Percentiles rank a stretch among this genome's conserved stretches.
Evolutionary conservation across 1,139 yeast genomes (phyloP).

Genomic region (Lizanozyma gosingica): DNA sequence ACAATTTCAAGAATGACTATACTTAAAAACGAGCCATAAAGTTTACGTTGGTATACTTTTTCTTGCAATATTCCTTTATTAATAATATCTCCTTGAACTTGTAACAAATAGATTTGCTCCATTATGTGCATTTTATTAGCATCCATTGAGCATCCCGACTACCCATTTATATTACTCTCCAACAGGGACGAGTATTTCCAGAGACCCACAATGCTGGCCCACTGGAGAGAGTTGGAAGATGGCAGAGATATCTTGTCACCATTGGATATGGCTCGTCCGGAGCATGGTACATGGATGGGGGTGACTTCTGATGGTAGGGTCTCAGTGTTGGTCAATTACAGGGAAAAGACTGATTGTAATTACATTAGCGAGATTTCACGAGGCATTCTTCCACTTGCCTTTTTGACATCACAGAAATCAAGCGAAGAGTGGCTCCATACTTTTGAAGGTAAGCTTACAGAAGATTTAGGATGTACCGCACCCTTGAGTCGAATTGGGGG

Average conservation of each 20-base stretch:
- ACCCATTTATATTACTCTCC: constrained; percentile 62
- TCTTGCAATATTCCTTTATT: too few species aligned
- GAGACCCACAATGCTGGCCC: constrained; percentile 62
- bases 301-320: constrained; percentile 52
- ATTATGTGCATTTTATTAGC: constrained; percentile 60
- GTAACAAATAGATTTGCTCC: too few species aligned
- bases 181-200: constrained; percentile 80
- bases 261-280: constrained; percentile 60
- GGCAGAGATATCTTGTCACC: constrained; percentile 50
- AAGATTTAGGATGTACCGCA: constrained; percentile 8
- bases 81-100: too few species aligned
- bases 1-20: too few species aligned
- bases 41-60: too few species aligned
- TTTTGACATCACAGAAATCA: constrained; percentile 30
- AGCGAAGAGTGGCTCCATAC: constrained; percentile 41
- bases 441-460: constrained; percentile 19
- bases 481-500: constrained; percentile 57
- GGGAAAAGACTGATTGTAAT: constrained; percentile 27
- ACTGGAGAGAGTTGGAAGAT: constrained; percentile 31
- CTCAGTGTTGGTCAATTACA: constrained; percentile 69
- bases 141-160: constrained; percentile 53
- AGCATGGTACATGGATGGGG: constrained; percentile 93
- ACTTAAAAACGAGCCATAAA: too few species aligned
- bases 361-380: constrained; percentile 47
- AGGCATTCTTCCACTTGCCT: constrained; percentile 61